phyloP scores from a whole-genome alignment of 805 yeast genomes.

The Monosporozyma solicola region DNA sequence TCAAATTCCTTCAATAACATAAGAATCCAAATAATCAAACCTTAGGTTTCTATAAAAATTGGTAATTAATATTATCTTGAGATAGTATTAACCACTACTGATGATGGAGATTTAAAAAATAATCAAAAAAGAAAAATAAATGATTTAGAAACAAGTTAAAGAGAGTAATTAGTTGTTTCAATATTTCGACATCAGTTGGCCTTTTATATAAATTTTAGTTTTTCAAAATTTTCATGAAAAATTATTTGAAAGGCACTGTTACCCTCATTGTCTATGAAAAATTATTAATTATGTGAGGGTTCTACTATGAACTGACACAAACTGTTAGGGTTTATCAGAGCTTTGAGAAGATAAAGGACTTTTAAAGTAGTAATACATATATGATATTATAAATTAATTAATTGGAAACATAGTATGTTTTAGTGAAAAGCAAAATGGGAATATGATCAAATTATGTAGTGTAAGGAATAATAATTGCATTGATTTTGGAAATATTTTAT shows the following conservation, averaged over 20 bases:
- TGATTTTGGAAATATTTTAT: background rate
- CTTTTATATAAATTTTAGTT: slow-evolving; percentile 19
- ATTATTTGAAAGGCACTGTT: background rate
- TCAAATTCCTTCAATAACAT: slow-evolving; percentile 7
- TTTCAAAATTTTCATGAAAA: background rate
- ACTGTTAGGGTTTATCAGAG: background rate
- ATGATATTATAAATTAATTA: no score
- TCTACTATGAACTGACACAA: background rate
- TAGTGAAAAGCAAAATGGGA: background rate
- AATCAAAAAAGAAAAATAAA: slow-evolving; percentile 6
- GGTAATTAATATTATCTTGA: slow-evolving; percentile 34
- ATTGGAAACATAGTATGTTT: background rate
- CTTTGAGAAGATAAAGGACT: background rate
- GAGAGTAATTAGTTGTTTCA: background rate
- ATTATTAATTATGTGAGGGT: background rate
- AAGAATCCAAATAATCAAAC: slow-evolving; percentile 23
- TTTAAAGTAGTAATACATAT: background rate
- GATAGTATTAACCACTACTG: slow-evolving; percentile 37
- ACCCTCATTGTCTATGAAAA: background rate
- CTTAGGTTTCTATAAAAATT: slow-evolving; percentile 31
- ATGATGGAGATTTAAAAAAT: slow-evolving; percentile 27
- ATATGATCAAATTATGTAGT: background rate
- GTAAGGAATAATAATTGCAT: background rate
- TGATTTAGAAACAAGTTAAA: background rate
- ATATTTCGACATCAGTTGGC: background rate